Evolutionary conservation across 2,329 filamentous ascomycete genomes (phyloP), one percentile per base, ranked within the genome.

Genomic region (Parafenestella ontariensis): DNA sequence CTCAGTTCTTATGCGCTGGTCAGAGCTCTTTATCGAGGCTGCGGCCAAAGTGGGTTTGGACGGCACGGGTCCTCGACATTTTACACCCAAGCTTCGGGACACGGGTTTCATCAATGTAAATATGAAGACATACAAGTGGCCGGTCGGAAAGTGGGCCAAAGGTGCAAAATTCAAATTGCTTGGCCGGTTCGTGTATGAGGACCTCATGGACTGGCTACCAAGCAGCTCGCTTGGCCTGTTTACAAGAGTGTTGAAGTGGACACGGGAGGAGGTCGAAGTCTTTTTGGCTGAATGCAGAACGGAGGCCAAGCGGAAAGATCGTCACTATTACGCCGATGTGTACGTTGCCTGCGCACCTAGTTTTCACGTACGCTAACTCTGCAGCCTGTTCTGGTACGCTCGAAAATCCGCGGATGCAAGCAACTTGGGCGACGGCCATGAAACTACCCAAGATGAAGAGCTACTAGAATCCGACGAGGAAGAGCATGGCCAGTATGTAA

Each of bases 21-120:
- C 64, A 1, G 37, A 60, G 3, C 52, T 62, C 2, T 68, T 73
- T 37, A 44, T 62, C 11, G 60, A 71, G 47, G 70, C 68, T 2
- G 71, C 68, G 0, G 37, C 29, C 3, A 52, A 57, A 15, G 62
- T 65, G 6, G 79, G 79, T 17, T 63, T 79, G 13, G 76, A 79
- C 17, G 73, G 76, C 33, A 71, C 72, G 6, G 72, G 67, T 6
- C 77, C 80, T n/a, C 70, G 68, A 3, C 59, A 73, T 9, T 77
- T 81, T 54, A 70, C 58, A 1, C 57, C 63, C 1, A 58, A 59
- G 18, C 46, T 73, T 3, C 67, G 60, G 3, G 41, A 57, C 3
- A 58, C 61, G 1, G 70, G 72, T 11, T 74, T 74, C 46, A 56
- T 59, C 0, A 60, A 69, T 15, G 52, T 74, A 29, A 64, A 68